A percentile compares a stretch with the other conserved stretches of the same genome.
These are phyloP conservation scores for Antitrichia curtipendula DNA, from an alignment of 225 moss, liverwort and hornwort genomes.

Conservation along the genomic window DNA sequence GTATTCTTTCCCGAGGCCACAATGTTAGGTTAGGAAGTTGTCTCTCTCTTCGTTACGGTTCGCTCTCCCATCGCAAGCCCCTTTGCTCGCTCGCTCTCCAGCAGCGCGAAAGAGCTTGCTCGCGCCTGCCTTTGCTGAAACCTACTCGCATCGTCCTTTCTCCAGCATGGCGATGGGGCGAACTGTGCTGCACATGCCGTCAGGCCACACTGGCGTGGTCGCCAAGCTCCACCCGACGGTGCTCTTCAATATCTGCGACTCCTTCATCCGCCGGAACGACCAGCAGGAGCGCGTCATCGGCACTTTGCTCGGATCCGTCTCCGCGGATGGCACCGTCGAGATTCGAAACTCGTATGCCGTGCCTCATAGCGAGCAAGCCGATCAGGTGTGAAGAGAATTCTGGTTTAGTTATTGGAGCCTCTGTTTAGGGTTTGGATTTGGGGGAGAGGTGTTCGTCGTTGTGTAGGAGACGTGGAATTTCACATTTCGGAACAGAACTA, in stretches of 20 bases:
- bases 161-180: conserved; percentile 53
- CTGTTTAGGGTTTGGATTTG: neutral
- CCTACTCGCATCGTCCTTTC: neutral
- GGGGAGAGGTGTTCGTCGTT: neutral
- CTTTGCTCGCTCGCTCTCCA: neutral
- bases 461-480: neutral
- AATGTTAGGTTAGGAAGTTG: neutral
- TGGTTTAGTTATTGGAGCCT: neutral
- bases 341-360: conserved; percentile 97
- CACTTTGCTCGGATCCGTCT: conserved; percentile 76
- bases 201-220: conserved; percentile 82
- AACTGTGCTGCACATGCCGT: conserved; percentile 81
- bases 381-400: conserved; percentile 42
- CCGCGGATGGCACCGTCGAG: conserved; percentile 79
- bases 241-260: conserved; percentile 96
- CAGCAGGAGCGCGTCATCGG: conserved; percentile 99
- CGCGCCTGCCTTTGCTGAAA: neutral
- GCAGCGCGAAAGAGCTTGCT: neutral
- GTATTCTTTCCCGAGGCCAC: neutral
- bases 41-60: neutral
- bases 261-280: conserved; percentile 94
- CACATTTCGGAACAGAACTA: neutral
- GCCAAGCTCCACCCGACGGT: conserved; percentile 96
- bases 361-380: conserved; percentile 88
- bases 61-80: neutral